Conservation (phyloP, 1,139 yeast genomes). For the Debaryomycetaceae sp. region DNA sequence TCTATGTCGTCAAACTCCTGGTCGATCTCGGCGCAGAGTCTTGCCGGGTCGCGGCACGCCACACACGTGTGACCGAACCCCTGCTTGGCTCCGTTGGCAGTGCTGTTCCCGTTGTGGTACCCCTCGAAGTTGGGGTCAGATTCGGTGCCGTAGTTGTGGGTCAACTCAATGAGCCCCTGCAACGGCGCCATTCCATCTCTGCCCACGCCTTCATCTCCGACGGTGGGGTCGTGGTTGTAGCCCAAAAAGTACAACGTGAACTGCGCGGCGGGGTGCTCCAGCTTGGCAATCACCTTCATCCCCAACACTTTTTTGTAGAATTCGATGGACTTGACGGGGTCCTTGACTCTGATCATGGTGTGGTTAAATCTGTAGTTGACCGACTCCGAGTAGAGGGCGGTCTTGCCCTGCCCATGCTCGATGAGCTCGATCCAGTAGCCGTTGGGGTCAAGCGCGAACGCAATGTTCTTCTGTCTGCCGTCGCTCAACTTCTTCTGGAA, state of each 20-base stretch:
- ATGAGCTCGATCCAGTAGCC: slow-evolving; percentile 95
- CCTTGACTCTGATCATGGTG: slow-evolving; percentile 89
- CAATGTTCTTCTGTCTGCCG: slow-evolving; percentile 90
- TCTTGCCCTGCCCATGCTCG: slow-evolving; percentile 48
- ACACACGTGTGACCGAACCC: slow-evolving; percentile 89
- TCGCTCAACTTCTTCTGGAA: slow-evolving; percentile 82
- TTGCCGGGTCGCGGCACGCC: slow-evolving; percentile 60
- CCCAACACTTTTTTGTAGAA: slow-evolving; percentile 81
- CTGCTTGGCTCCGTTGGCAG: slow-evolving; percentile 53
- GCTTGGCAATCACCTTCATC: slow-evolving; percentile 59
- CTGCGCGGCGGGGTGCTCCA: slow-evolving; percentile 61
- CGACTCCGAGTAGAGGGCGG: slow-evolving; percentile 33
- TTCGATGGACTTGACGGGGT: slow-evolving; percentile 66
- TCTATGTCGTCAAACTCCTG: slow-evolving; percentile 28
- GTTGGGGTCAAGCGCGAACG: slow-evolving; percentile 92
- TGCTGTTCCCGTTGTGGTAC: slow-evolving; percentile 78
- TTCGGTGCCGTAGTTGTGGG: slow-evolving; percentile 96
- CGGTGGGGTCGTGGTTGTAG: slow-evolving; percentile 44
- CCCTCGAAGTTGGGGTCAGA: slow-evolving; percentile 59
- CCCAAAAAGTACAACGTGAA: slow-evolving; percentile 86
- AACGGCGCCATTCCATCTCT: slow-evolving; percentile 31
- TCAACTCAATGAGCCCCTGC: slow-evolving; percentile 78
- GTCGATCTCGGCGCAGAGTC: slow-evolving; percentile 51
- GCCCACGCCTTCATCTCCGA: slow-evolving; percentile 21
- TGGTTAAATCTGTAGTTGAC: slow-evolving; percentile 71